Conservation (phyloP, 495 filamentous ascomycete species). For the Penicillium turbatum region DNA sequence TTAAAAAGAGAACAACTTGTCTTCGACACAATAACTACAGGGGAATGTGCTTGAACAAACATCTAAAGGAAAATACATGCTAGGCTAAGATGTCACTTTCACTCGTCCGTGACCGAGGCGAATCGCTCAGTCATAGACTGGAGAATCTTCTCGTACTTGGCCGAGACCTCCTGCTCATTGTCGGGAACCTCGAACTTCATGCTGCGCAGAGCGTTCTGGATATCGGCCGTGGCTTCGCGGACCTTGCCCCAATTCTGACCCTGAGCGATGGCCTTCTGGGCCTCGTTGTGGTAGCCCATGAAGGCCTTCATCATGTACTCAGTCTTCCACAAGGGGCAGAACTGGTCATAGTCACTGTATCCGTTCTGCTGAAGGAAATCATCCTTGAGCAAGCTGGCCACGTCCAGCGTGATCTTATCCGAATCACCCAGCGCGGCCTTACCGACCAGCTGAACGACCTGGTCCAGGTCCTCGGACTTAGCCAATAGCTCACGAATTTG, state of each 20-base stretch:
- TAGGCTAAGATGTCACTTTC: conserved; percentile 30
- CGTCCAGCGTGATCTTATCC: conserved; percentile 97
- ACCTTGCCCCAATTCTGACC: conserved; percentile 90
- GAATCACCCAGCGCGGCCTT: conserved; percentile 94
- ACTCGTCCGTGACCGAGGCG: conserved; percentile 90
- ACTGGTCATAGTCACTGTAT: conserved; percentile 98
- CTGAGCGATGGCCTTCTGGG: conserved; percentile 88
- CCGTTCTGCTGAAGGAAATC: conserved; percentile 99
- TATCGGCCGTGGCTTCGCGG: conserved; percentile 80
- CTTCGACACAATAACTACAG: conserved; percentile 36
- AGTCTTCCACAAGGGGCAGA: conserved; percentile 99
- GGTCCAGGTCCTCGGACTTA: conserved; percentile 94
- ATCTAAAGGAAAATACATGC: conserved; percentile 24
- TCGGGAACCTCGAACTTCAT: conserved; percentile 96
- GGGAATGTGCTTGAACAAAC: conserved; percentile 36
- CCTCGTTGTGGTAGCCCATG: conserved; percentile 96
- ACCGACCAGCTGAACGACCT: conserved; percentile 97
- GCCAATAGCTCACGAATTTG: conserved; percentile 88
- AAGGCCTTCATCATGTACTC: conserved; percentile 99
- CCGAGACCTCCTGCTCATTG: conserved; percentile 67
- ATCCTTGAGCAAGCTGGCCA: conserved; percentile 89
- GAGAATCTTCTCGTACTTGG: conserved; percentile 90
- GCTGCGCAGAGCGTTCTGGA: conserved; percentile 73
- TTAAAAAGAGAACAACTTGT: conserved; percentile 12
- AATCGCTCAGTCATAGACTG: conserved; percentile 95